Base-by-base conservation (phyloP, 345 rosid genomes). In the Lenwebbia sp. region DNA sequence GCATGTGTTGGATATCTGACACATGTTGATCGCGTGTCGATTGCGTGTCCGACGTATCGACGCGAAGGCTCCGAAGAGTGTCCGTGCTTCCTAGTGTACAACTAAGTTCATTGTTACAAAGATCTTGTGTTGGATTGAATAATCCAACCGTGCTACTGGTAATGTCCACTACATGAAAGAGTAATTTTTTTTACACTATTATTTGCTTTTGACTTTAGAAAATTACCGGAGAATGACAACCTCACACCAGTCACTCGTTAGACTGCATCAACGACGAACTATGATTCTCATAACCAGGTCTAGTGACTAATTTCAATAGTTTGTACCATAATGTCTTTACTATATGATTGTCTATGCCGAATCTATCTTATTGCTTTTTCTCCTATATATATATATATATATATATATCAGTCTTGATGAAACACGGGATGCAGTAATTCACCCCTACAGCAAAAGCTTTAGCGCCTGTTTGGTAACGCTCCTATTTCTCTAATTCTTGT, bases 391-490 rank as follows among this genome's bases (percentile, higher is more conserved):
- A 40, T 13, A 49, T 84, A 40, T 40, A 40, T 40, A 40, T 65
- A 65, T 13, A 49, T 84, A 56, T 41, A 25, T 58, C 92, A 90
- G 94, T 86, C 54, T 85, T 15, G 60, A 87, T 56, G 90, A 28
- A 86, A 93, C 93, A 10, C 22, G 76, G 54, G 84, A 88, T 50
- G 90, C 58, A 7, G 84, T 88, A 62, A 30, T 90, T 86, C 91
- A 91, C 90, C 94, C 90, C 86, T 89, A 90, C 85, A 91, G 90
- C 82, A 91, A 88, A 88, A 89, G 88, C 89, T 92, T 92, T n/a
- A 49, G 50, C 50, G 3, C 3, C 13, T 49, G 3, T 49, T 49
- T 49, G 50, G 12, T 10, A 50, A 50, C 4, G 52, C 52, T 50
- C 4, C 3, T 50, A 10, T 50, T 50, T 50, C 4, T 50, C 52